Percentiles rank a stretch among this genome's conserved stretches.
phyloP scores from a whole-genome alignment of 1,284 basidiomycete species.

The Porodaedalea pini region DNA sequence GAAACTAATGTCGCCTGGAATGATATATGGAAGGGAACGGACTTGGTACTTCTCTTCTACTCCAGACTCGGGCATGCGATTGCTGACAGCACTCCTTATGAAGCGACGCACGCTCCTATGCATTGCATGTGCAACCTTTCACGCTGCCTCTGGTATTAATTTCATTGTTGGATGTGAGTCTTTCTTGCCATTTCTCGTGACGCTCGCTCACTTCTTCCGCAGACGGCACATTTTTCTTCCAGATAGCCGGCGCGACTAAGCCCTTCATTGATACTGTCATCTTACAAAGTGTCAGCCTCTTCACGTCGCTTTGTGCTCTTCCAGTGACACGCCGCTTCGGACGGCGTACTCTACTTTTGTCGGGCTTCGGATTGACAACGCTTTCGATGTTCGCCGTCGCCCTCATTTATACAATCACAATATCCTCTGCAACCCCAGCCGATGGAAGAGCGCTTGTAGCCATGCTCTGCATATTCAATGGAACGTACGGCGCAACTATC shows the following conservation, averaged over 20 bases:
- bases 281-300: slow-evolving; percentile 20
- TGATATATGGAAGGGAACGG: slow-evolving; percentile 22
- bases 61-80: too few species aligned
- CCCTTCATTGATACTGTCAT: slow-evolving; percentile 24
- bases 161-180: slow-evolving; percentile 17
- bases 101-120: slow-evolving; percentile 22
- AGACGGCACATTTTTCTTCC: slow-evolving; percentile 23
- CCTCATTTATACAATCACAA: slow-evolving; percentile 17
- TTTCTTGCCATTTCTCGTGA: neutral
- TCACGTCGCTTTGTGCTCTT: slow-evolving; percentile 15
- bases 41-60: slow-evolving; percentile 15
- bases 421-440: neutral
- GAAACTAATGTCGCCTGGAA: slow-evolving; percentile 11
- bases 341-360: slow-evolving; percentile 19
- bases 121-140: slow-evolving; percentile 21
- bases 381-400: slow-evolving; percentile 21
- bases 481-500: slow-evolving; percentile 19
- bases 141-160: slow-evolving; percentile 20
- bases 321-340: slow-evolving; percentile 19
- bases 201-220: neutral
- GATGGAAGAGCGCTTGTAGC: slow-evolving; percentile 23
- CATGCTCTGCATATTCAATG: slow-evolving; percentile 22
- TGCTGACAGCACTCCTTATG: neutral
- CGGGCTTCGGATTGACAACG: slow-evolving; percentile 15
- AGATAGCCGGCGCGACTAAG: slow-evolving; percentile 19